Conservation (phyloP, 371 early-diverging fungal species). For the Saksenaea oblongispora region DNA sequence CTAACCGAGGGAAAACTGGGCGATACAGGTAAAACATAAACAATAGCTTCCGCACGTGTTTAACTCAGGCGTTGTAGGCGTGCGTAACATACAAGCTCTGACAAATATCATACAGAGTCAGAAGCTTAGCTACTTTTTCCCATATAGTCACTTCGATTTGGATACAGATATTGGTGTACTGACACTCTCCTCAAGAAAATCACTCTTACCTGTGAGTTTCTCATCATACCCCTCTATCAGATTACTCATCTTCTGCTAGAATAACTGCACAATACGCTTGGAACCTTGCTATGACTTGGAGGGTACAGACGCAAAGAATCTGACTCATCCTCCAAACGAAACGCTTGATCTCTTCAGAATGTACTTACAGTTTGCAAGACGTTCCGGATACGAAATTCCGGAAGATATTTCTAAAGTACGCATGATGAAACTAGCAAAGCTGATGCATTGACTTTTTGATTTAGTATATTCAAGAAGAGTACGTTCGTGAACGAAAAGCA, state of each 20-base stretch:
- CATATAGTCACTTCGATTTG: slow-evolving; percentile 62
- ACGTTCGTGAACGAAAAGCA: slow-evolving; percentile 55
- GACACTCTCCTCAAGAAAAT: slow-evolving; percentile 53
- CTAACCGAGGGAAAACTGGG: slow-evolving; percentile 63
- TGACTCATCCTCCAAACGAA: slow-evolving; percentile 24
- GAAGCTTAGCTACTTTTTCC: slow-evolving; percentile 59
- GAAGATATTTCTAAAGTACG: slow-evolving; percentile 58
- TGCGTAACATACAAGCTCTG: slow-evolving; percentile 62
- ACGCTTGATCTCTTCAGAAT: slow-evolving; percentile 44
- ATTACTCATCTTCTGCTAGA: slow-evolving; percentile 18
- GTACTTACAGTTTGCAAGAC: slow-evolving; percentile 49
- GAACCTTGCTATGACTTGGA: slow-evolving; percentile 20
- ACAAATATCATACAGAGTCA: slow-evolving; percentile 55
- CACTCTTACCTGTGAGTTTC: slow-evolving; percentile 58
- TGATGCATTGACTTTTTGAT: not conserved
- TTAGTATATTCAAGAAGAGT: slow-evolving; percentile 59
- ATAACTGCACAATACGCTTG: slow-evolving; percentile 51
- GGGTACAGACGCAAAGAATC: slow-evolving; percentile 5
- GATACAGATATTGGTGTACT: slow-evolving; percentile 59
- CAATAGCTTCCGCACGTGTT: not conserved
- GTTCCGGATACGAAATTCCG: slow-evolving; percentile 49
- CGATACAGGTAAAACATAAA: slow-evolving; percentile 43
- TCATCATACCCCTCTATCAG: not conserved
- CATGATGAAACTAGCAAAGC: not conserved
- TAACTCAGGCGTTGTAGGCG: slow-evolving; percentile 33